Conservation (phyloP, 768 basidiomycete species). For the Lactifluus hygrophoroides region DNA sequence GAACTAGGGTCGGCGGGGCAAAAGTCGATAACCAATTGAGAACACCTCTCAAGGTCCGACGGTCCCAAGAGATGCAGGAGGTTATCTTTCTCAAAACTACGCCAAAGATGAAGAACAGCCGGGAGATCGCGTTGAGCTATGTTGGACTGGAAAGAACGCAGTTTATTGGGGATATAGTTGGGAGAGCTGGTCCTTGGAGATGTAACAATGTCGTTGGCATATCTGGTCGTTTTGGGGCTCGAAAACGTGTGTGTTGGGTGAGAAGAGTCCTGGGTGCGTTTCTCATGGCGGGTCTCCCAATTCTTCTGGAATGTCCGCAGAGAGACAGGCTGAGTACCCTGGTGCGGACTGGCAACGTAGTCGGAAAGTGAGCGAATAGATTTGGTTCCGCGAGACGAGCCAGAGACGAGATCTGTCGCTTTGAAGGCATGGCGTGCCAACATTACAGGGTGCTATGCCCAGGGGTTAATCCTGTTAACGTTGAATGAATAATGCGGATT, state of each 20-base stretch:
- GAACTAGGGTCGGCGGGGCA: constrained; percentile 20
- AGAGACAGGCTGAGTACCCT: background rate
- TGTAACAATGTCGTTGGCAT: background rate
- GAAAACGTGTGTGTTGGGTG: background rate
- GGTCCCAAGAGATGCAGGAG: constrained; percentile 40
- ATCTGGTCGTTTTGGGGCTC: background rate
- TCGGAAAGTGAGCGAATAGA: background rate
- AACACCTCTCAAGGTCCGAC: constrained; percentile 34
- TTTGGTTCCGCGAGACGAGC: background rate
- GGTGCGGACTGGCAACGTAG: background rate
- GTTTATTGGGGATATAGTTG: constrained; percentile 26
- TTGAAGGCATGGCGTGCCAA: background rate
- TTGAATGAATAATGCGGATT: background rate
- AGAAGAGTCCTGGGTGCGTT: background rate
- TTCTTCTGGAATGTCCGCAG: background rate
- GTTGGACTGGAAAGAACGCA: constrained; percentile 29
- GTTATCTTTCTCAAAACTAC: constrained; percentile 33
- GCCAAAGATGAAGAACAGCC: constrained; percentile 33
- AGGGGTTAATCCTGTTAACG: background rate
- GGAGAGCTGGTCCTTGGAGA: background rate
- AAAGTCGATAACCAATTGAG: constrained; percentile 29
- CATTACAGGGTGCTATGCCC: background rate
- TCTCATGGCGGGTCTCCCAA: background rate
- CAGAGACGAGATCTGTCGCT: background rate
- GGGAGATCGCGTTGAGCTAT: constrained; percentile 30